These are phyloP conservation scores for Coemansia guatemalensis DNA, from an alignment of 192 early-diverging fungal species.

Conservation along the genomic window DNA sequence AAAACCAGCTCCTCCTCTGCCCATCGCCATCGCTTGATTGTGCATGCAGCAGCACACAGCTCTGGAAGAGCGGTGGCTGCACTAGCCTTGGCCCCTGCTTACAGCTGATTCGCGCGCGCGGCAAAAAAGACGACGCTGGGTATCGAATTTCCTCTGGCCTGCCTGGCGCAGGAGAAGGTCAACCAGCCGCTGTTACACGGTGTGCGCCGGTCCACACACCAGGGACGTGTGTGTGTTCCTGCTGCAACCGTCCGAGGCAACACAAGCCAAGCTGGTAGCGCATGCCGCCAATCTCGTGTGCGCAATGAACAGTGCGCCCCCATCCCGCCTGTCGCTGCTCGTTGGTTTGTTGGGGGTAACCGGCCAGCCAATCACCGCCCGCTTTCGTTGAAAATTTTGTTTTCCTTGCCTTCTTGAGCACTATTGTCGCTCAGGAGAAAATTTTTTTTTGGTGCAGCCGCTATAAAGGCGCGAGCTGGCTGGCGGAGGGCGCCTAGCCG, in stretches of 20 bases:
- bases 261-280: no score
- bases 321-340: not conserved
- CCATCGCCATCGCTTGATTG: not conserved
- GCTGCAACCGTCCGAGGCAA: not conserved
- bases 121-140: not conserved
- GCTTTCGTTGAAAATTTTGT: constrained; percentile 6
- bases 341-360: not conserved
- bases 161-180: not conserved
- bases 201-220: not conserved
- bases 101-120: not conserved
- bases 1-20: not conserved
- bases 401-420: not conserved
- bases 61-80: not conserved
- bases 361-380: constrained; percentile 12
- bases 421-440: constrained; percentile 11
- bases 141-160: not conserved
- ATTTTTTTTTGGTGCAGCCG: constrained; percentile 11
- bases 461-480: constrained; percentile 25
- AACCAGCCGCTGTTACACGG: not conserved
- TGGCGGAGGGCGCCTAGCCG: not conserved
- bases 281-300: not conserved
- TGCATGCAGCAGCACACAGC: not conserved
- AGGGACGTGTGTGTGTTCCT: not conserved
- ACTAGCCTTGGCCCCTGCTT: not conserved
- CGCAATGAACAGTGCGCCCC: not conserved